Conservation (phyloP, 2,329 filamentous ascomycete genomes). For the Xylariaceae sp. region DNA sequence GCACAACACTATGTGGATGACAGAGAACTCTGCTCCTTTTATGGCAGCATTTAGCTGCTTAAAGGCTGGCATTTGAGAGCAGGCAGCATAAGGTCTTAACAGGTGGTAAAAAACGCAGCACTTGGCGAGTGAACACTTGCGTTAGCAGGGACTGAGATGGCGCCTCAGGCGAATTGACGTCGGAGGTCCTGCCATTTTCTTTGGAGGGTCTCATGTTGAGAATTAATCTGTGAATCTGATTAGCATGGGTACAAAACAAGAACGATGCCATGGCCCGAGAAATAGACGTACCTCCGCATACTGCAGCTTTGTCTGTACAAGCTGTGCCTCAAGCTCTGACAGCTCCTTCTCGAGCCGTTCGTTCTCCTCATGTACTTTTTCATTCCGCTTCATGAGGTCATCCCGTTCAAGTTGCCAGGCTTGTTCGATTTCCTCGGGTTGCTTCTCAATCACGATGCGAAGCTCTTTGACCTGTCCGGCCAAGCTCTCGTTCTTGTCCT, state of each 20-base stretch:
- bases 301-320: constrained; percentile 91
- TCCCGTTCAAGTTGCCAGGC: constrained; percentile 81
- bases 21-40: not conserved
- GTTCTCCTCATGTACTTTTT: constrained; percentile 92
- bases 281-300: constrained; percentile 78
- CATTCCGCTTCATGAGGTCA: constrained; percentile 83
- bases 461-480: constrained; percentile 81
- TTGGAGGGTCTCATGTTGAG: constrained; percentile 63
- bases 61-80: not conserved
- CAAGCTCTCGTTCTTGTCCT: constrained; percentile 83
- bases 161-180: constrained; percentile 46
- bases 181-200: constrained; percentile 74
- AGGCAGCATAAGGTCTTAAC: not conserved
- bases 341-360: constrained; percentile 80
- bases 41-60: constrained; percentile 1
- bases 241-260: constrained; percentile 2
- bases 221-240: constrained; percentile 53
- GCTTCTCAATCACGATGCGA: constrained; percentile 78
- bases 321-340: constrained; percentile 82
- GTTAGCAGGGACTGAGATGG: not conserved
- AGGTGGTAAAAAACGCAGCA: not conserved
- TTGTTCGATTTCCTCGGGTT: constrained; percentile 81
- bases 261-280: not conserved
- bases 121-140: not conserved
- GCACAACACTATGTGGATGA: not conserved